Percentiles rank a stretch among this genome's conserved stretches.
Evolutionary conservation across 345 rosid species (phyloP).

Genomic region (Physaria fendleri): DNA sequence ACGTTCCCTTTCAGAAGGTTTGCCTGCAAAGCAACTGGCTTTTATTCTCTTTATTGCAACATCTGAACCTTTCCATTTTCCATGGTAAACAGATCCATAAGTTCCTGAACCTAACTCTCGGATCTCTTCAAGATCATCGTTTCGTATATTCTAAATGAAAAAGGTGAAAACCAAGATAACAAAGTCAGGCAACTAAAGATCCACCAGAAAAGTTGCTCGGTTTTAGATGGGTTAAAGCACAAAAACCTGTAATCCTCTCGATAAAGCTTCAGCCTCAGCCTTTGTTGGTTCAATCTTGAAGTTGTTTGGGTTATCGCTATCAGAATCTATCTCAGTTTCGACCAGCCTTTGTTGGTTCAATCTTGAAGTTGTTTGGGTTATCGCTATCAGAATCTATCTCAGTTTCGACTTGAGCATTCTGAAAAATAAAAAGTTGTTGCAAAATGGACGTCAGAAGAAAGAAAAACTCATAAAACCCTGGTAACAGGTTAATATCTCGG

Average conservation of each 20-base stretch:
- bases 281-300: slow-evolving; percentile 84
- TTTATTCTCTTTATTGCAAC: slow-evolving; percentile 97
- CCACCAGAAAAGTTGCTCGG: background rate
- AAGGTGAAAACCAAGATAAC: slow-evolving; percentile 21
- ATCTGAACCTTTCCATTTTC: slow-evolving; percentile 99
- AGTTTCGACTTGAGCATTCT: slow-evolving; percentile 62
- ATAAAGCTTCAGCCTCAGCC: slow-evolving; percentile 92
- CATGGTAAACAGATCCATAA: slow-evolving; percentile 96
- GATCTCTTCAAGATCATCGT: slow-evolving; percentile 92
- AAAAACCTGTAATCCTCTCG: slow-evolving; percentile 85
- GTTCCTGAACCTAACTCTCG: slow-evolving; percentile 93
- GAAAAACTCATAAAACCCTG: background rate
- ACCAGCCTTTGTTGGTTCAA: slow-evolving; percentile 93
- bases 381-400: slow-evolving; percentile 66
- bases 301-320: slow-evolving; percentile 43
- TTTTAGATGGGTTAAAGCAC: background rate
- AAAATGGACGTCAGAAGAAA: slow-evolving; percentile 25
- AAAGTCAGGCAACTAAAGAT: slow-evolving; percentile 2
- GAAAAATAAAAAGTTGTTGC: slow-evolving; percentile 17
- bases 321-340: slow-evolving; percentile 63
- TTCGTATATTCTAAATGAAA: slow-evolving; percentile 61
- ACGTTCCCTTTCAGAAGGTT: slow-evolving; percentile 92
- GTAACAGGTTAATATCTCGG: slow-evolving; percentile 10
- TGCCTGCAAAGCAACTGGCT: slow-evolving; percentile 99
- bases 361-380: slow-evolving; percentile 45